Conservation (phyloP, 108 stramenopile species). For the Parietichytrium sp. region DNA sequence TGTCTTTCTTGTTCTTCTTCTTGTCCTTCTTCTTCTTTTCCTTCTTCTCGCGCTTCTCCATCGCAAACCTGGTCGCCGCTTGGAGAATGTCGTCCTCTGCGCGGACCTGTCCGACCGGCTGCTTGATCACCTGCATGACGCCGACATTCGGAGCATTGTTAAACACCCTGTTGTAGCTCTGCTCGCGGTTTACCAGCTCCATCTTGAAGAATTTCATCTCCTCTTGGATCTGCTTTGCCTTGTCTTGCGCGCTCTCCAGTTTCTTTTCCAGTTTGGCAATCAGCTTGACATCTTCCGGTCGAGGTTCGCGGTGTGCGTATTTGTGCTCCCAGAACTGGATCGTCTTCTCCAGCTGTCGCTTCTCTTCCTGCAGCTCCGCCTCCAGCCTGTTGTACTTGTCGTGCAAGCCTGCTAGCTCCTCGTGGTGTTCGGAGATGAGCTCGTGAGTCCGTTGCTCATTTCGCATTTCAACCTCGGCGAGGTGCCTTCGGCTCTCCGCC, state of each 20-base stretch:
- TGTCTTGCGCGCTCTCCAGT: slow-evolving; percentile 39
- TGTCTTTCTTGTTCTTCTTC: background rate
- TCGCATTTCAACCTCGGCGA: too few species aligned
- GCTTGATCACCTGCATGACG: slow-evolving; percentile 52
- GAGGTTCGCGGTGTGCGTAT: background rate
- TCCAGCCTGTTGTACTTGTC: too few species aligned
- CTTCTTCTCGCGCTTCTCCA: background rate
- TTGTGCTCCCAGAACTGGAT: slow-evolving; percentile 14
- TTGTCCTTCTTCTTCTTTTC: background rate
- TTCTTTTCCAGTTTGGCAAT: slow-evolving; percentile 24
- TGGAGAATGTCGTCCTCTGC: slow-evolving; percentile 26
- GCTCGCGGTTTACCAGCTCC: slow-evolving; percentile 67
- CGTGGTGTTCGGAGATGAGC: too few species aligned
- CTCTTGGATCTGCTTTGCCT: slow-evolving; percentile 44
- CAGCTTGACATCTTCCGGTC: slow-evolving; percentile 17
- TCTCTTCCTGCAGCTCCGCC: background rate
- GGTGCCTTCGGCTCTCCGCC: too few species aligned
- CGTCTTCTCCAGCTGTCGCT: background rate
- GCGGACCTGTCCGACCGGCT: background rate
- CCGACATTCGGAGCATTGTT: slow-evolving; percentile 57
- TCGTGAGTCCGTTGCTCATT: too few species aligned
- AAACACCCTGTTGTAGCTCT: slow-evolving; percentile 67
- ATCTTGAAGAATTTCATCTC: slow-evolving; percentile 66
- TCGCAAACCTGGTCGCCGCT: background rate
- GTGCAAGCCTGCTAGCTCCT: too few species aligned